Evolutionary conservation across 257 asterid species (phyloP), one percentile per base, ranked within the genome.

Genomic region (Solanum virginianum): DNA sequence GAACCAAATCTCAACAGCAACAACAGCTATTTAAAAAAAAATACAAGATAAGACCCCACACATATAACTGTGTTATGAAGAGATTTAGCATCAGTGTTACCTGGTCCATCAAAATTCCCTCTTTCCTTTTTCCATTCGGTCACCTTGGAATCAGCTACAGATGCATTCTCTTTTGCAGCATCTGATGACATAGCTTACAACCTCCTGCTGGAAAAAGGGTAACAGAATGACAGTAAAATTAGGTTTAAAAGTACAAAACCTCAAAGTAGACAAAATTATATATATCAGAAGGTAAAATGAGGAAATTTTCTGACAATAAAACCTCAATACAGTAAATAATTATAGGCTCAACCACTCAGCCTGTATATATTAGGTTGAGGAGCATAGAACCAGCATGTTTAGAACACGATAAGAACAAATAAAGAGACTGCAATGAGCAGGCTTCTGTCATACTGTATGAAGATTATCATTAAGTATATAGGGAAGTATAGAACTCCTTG

Each of bases 121-220:
- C 79, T 87, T 85, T 88, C 92, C 59, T 87, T 90, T 86, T 86
- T 89, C 88, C 91, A 84, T 53, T 88, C 92, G 36, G 92, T 83
- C 87, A 88, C 87, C n/a, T 91, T 88, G 43, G 92, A 90, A 86
- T 91, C 90, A 86, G 88, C 88, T 57, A 63, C 86, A 18, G 92
- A 91, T 47, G 89, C 88, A 81, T 85, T 85, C 82, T 92, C 91
- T 88, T 89, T 94, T 63, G 89, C 88, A 79, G 90, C 88, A 85
- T 88, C 95, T 85, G 93, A 89, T 41, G 90, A 86, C 97, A 93
- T 92, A 89, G 63, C 66, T n/a, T 71, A 82, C 85, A 26, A 39
- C 85, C 91, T 80, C 82, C 82, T 22, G n/a, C 7, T 8, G 13
- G 51, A 70, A 68, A 49, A 43, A 47, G 29, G 3, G 36, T n/a